phyloP scores from a whole-genome alignment of 768 basidiomycete species.

The Mycena metata region DNA sequence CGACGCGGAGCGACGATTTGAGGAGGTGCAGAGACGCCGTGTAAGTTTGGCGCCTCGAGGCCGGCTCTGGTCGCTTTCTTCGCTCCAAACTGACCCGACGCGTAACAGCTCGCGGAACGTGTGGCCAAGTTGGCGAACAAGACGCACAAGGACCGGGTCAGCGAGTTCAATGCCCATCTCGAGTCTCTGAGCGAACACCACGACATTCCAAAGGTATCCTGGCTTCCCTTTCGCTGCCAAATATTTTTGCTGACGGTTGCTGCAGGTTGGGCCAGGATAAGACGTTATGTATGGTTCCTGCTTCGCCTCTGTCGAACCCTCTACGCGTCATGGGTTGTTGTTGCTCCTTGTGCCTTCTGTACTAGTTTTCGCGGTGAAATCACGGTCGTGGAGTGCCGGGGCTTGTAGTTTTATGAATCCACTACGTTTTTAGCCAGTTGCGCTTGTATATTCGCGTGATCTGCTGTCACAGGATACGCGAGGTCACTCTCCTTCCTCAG shows the following conservation, averaged over 20 bases:
- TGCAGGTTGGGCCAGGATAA: conserved; percentile 91
- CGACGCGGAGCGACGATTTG: conserved; percentile 89
- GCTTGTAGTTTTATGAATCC: conserved; percentile 5
- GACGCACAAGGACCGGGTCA: conserved; percentile 95
- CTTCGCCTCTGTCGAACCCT: conserved; percentile 9
- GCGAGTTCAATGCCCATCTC: conserved; percentile 89
- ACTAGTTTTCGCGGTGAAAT: conserved; percentile 21
- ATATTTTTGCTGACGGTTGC: conserved; percentile 32
- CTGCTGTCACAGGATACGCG: background rate
- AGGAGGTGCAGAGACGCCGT: conserved; percentile 85
- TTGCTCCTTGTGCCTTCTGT: conserved; percentile 7
- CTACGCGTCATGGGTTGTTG: conserved; percentile 21
- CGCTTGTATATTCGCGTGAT: background rate
- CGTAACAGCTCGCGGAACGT: conserved; percentile 73
- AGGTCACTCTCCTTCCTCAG: conserved; percentile 42
- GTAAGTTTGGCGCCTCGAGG: conserved; percentile 58
- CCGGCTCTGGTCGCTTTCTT: conserved; percentile 18
- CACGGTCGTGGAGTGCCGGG: conserved; percentile 4
- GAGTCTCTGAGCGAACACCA: conserved; percentile 93
- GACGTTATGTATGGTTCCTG: conserved; percentile 40
- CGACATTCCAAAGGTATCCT: conserved; percentile 88
- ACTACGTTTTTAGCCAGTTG: background rate
- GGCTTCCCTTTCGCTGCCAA: conserved; percentile 19
- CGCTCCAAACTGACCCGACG: conserved; percentile 24
- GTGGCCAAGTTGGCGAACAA: conserved; percentile 84